Conservation (phyloP, 345 rosid genomes). For the Kandelia obovata region DNA sequence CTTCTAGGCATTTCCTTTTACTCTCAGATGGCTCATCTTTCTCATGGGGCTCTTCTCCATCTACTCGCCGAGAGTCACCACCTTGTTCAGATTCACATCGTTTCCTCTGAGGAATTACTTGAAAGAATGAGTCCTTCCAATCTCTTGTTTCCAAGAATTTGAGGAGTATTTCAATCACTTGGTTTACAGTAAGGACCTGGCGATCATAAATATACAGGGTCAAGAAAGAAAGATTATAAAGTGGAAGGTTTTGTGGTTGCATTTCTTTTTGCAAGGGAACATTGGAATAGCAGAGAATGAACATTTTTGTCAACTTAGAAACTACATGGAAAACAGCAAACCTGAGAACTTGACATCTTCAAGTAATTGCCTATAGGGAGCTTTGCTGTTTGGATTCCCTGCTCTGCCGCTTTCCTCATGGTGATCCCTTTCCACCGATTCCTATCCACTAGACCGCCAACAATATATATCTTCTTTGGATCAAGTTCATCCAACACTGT, state of each 20-base stretch:
- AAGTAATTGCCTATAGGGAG: conserved; percentile 83
- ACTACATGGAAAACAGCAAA: conserved; percentile 10
- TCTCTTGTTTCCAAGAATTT: conserved; percentile 63
- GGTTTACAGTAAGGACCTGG: conserved; percentile 54
- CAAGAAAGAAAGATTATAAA: background rate
- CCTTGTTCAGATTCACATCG: conserved; percentile 32
- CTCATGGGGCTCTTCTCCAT: conserved; percentile 23
- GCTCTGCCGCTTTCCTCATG: conserved; percentile 87
- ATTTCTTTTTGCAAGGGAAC: background rate
- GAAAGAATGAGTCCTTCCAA: conserved; percentile 57
- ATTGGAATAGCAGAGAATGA: too few relatives aligned
- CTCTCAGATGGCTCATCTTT: conserved; percentile 40
- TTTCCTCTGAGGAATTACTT: conserved; percentile 70
- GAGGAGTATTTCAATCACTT: conserved; percentile 56
- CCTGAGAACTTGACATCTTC: conserved; percentile 98
- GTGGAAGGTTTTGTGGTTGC: background rate
- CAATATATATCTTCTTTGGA: conserved; percentile 51
- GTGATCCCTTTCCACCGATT: conserved; percentile 92
- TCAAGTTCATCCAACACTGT: conserved; percentile 70
- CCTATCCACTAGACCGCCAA: conserved; percentile 92
- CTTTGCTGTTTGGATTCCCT: conserved; percentile 81
- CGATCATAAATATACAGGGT: background rate
- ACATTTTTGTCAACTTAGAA: too few relatives aligned
- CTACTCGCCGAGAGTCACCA: conserved; percentile 27
- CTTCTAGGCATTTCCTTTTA: conserved; percentile 53